Evolutionary conservation across 2,329 filamentous ascomycete genomes (phyloP).

Genomic region (Lachnum nothofagi): DNA sequence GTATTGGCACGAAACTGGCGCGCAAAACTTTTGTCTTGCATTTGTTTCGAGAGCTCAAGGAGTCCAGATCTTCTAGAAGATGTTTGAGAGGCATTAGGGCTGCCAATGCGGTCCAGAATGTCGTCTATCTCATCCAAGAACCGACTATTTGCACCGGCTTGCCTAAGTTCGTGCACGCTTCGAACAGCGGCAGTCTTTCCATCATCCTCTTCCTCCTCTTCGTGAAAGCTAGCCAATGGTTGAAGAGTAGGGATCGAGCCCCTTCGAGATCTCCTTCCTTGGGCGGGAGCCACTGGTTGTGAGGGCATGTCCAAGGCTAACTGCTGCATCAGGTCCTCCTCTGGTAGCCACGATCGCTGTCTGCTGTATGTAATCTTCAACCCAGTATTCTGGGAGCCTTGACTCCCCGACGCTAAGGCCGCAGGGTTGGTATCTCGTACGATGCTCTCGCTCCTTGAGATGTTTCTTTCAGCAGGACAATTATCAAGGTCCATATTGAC

Average conservation of each 20-base stretch:
- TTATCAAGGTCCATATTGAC: background rate
- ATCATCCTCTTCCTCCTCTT: constrained; percentile 28
- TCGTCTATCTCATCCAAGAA: constrained; percentile 63
- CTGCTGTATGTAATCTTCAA: constrained; percentile 32
- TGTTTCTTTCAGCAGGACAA: background rate
- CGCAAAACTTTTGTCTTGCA: constrained; percentile 58
- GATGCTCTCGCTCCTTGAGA: constrained; percentile 18
- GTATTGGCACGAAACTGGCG: constrained; percentile 70
- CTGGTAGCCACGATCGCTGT: constrained; percentile 33
- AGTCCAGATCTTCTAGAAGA: constrained; percentile 55
- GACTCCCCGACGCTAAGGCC: constrained; percentile 19
- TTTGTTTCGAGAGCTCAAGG: constrained; percentile 54
- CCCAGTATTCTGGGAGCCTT: constrained; percentile 27
- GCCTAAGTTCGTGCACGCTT: constrained; percentile 60
- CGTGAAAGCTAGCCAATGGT: constrained; percentile 27
- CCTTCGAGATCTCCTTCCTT: constrained; percentile 20
- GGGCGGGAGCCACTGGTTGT: constrained; percentile 12
- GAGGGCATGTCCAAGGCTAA: constrained; percentile 29
- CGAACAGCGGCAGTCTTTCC: constrained; percentile 43
- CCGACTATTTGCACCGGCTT: constrained; percentile 61
- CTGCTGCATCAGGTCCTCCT: constrained; percentile 30
- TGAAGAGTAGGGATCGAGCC: constrained; percentile 27
- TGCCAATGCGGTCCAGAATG: constrained; percentile 55
- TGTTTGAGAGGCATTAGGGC: constrained; percentile 41
- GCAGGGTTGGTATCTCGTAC: constrained; percentile 10